Evolutionary conservation across 2,329 filamentous ascomycete genomes (phyloP), one percentile per base, ranked within the genome.

Genomic region (Byssothecium circinans): DNA sequence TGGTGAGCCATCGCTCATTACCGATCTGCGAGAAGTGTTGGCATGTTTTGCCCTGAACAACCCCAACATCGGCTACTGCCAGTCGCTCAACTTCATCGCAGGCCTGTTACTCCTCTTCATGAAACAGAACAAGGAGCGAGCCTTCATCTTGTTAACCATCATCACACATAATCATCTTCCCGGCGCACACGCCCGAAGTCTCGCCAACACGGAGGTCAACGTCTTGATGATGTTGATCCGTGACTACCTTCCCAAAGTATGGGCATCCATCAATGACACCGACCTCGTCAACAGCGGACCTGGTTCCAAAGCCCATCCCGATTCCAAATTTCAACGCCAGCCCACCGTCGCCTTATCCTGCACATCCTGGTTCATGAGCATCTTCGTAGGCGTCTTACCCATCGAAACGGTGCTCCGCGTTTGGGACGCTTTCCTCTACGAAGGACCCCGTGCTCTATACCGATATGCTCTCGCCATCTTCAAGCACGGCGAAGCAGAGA

Each of bases 361-460:
- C 71, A 96, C 91, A 8, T 89, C 91, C 3, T 97, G 92, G 92
- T 95, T 97, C 71, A 96, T 97, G 92, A 95, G 89, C 40, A 88
- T 94, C 61, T 96, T 94, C 70, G 94, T 96, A 52, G 91, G 91
- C 43, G 95, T 89, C 0, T 76, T 97, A 15, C 92, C 92, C 2
- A 91, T 95, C 52, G 92, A 97, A 73, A 90, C 87, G 15, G 92
- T 91, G 0, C 80, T 96, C 15, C 87, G 92, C 7, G 89, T 96
- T 1, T 97, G 92, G 92, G 92, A 97, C 61, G 84, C 90, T 1
- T 91, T 97, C 66, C 95, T 96, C 69, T 96, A 95, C 70, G 92
- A 97, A 71, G 92, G 92, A 3, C 91, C 88, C 40, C 95, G 94
- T 69, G 96, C 91, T 0, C 81, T 97, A 6, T 97, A 96, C 75